Evolutionary conservation across 148 eudicot genomes (phyloP).

Genomic region (Silene latifolia): DNA sequence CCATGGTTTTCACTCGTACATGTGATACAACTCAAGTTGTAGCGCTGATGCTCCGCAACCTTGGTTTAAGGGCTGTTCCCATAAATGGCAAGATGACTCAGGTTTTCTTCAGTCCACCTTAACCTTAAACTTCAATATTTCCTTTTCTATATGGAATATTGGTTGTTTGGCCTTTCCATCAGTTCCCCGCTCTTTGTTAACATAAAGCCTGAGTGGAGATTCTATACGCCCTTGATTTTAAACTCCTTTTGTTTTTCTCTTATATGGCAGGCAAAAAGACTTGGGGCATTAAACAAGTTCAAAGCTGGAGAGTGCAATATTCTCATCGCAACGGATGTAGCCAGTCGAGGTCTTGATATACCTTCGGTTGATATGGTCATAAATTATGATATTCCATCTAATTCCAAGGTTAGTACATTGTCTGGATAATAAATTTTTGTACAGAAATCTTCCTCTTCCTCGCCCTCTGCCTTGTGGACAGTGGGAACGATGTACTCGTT

Average conservation of each 20-base stretch:
- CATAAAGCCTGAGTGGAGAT: not conserved
- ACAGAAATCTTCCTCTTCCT: not conserved
- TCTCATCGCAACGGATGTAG: slow-evolving; percentile 82
- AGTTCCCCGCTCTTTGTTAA: not conserved
- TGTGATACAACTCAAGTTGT: slow-evolving; percentile 65
- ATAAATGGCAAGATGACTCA: slow-evolving; percentile 83
- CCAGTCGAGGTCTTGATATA: slow-evolving; percentile 92
- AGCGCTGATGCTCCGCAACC: slow-evolving; percentile 77
- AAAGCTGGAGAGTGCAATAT: slow-evolving; percentile 87
- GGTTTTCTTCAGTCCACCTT: slow-evolving; percentile 35
- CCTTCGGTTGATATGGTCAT: slow-evolving; percentile 87
- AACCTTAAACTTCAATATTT: not conserved
- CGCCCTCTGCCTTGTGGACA: not conserved
- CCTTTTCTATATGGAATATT: not conserved
- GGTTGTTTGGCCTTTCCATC: not conserved
- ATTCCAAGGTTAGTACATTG: slow-evolving; percentile 62
- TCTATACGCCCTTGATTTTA: slow-evolving; percentile 1
- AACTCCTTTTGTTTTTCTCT: not conserved
- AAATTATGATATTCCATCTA: slow-evolving; percentile 78
- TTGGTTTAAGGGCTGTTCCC: slow-evolving; percentile 81
- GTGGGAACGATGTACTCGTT: not conserved
- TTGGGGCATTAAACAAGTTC: slow-evolving; percentile 86
- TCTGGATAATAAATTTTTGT: not conserved
- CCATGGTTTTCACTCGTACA: slow-evolving; percentile 85
- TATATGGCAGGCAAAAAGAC: slow-evolving; percentile 62